phyloP scores from a whole-genome alignment of 2,329 filamentous ascomycete species.

The Fusarium nodosum region DNA sequence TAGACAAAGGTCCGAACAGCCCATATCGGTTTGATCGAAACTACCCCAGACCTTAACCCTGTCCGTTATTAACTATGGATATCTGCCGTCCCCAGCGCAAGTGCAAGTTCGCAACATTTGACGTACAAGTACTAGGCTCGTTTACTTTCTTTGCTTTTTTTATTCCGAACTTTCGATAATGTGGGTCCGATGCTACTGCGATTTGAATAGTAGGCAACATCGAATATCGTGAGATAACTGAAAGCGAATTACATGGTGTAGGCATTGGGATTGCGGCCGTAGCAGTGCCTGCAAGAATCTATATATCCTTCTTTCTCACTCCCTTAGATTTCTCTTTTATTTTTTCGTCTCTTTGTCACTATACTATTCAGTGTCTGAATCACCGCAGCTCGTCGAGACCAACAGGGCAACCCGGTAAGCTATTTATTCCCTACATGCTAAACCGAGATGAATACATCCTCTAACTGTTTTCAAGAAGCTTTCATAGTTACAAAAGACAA shows the following conservation, averaged over 20 bases:
- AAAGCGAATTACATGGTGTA: not conserved
- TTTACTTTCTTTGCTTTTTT: constrained; percentile 28
- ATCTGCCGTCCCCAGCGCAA: constrained; percentile 5
- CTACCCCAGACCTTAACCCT: constrained; percentile 10
- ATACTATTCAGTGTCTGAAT: not conserved
- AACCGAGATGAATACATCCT: not conserved
- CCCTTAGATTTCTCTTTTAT: not conserved
- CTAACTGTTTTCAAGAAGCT: not conserved
- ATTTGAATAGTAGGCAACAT: not conserved
- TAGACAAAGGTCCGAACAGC: not conserved
- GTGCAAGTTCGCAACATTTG: constrained; percentile 11
- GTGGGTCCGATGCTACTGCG: constrained; percentile 26
- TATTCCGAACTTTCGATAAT: constrained; percentile 2
- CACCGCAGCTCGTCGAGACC: not conserved
- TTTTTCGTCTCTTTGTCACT: not conserved
- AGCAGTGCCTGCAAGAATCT: not conserved
- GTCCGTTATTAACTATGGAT: not conserved
- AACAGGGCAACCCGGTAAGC: not conserved
- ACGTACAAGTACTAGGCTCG: constrained; percentile 9
- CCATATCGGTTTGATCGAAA: not conserved
- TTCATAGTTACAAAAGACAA: not conserved
- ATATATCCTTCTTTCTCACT: constrained; percentile 10
- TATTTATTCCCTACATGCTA: not conserved
- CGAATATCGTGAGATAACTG: constrained; percentile 13
- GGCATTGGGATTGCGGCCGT: not conserved